Evolutionary conservation across 1,284 basidiomycete genomes (phyloP).

Genomic region (Apiotrichum montevideense): DNA sequence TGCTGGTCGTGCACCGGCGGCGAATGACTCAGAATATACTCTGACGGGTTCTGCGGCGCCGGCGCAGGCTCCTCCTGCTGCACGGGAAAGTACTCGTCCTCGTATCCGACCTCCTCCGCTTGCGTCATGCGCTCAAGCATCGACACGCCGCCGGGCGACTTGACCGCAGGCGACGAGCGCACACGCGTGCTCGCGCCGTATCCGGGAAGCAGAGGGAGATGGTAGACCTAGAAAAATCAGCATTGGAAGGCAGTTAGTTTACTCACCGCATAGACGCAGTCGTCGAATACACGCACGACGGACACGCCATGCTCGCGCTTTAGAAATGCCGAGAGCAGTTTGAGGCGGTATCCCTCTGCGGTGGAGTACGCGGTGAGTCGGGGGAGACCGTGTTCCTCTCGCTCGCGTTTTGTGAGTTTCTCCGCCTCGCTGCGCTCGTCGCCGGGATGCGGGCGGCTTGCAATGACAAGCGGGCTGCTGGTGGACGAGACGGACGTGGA

Average conservation of each 20-base stretch:
- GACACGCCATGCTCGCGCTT: constrained; percentile 89
- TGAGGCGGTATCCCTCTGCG: constrained; percentile 74
- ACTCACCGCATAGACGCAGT: constrained; percentile 83
- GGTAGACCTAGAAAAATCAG: too few relatives aligned
- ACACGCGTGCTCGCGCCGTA: constrained; percentile 80
- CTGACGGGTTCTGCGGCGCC: constrained; percentile 31
- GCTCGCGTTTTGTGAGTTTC: constrained; percentile 59
- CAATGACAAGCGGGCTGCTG: neutral
- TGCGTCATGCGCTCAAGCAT: constrained; percentile 66
- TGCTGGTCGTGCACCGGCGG: constrained; percentile 21
- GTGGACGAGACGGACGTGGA: neutral
- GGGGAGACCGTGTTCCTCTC: constrained; percentile 67
- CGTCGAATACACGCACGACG: constrained; percentile 77
- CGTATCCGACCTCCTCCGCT: constrained; percentile 83
- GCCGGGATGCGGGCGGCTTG: neutral
- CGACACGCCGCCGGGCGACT: constrained; percentile 56
- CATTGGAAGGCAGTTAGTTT: too few relatives aligned
- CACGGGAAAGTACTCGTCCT: constrained; percentile 68
- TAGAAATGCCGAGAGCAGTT: constrained; percentile 67
- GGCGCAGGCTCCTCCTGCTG: constrained; percentile 18
- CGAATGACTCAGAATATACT: constrained; percentile 44
- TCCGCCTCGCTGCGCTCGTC: constrained; percentile 46
- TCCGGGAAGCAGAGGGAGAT: constrained; percentile 82
- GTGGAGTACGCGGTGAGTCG: constrained; percentile 82
- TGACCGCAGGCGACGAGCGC: constrained; percentile 68